Conservation (phyloP, 2,329 filamentous ascomycete genomes). For the Microthyrium microscopicum region DNA sequence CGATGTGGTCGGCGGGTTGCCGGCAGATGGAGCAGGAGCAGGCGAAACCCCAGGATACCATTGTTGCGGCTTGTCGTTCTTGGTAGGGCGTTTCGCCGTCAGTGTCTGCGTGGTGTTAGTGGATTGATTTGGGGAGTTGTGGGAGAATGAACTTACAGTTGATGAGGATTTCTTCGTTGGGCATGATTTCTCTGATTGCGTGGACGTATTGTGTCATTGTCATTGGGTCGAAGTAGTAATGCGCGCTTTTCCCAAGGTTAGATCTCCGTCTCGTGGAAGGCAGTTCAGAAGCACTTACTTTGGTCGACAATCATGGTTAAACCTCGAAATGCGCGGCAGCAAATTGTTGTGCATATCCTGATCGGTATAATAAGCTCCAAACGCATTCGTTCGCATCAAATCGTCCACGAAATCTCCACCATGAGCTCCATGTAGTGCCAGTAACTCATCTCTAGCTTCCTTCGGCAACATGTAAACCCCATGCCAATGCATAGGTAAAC, state of each 20-base stretch:
- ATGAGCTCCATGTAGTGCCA: constrained; percentile 5
- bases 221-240: constrained; percentile 18
- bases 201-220: constrained; percentile 15
- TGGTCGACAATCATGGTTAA: background rate
- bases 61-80: constrained; percentile 12
- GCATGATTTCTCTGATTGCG: constrained; percentile 15
- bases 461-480: constrained; percentile 5
- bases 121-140: background rate
- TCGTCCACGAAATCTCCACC: constrained; percentile 7
- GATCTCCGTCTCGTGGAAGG: constrained; percentile 12
- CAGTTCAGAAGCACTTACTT: background rate
- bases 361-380: constrained; percentile 5
- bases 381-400: constrained; percentile 8
- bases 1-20: constrained; percentile 9
- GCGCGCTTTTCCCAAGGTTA: constrained; percentile 19
- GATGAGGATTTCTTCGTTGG: constrained; percentile 16
- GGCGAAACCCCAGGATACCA: constrained; percentile 15
- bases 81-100: constrained; percentile 11
- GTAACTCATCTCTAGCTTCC: constrained; percentile 6
- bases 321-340: constrained; percentile 4
- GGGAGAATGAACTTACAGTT: constrained; percentile 13
- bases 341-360: constrained; percentile 4
- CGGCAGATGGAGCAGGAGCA: constrained; percentile 17
- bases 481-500: constrained; percentile 4
- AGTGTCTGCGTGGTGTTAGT: constrained; percentile 12